These are phyloP conservation scores for Chlorokybus atmophyticus DNA, from an alignment of 139 green algal species.

Conservation along the genomic window DNA sequence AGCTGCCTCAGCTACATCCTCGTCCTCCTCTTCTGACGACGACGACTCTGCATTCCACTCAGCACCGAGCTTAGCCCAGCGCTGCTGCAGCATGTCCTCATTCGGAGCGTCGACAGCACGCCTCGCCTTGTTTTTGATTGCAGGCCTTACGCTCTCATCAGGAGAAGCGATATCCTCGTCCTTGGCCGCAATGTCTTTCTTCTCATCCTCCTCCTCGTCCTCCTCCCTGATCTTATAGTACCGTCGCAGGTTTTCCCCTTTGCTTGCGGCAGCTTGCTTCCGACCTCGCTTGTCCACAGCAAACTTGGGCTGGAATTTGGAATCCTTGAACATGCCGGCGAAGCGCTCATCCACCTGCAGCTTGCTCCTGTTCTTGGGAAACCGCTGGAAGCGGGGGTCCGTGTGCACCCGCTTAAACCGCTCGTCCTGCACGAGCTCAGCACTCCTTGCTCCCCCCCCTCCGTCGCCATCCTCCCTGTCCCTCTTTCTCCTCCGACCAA, in stretches of 20 bases:
- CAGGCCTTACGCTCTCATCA: conserved; percentile 14
- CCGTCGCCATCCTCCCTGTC: too few relatives aligned
- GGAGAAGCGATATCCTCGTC: conserved; percentile 15
- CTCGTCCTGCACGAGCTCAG: conserved; percentile 27
- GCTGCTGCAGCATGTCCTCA: conserved; percentile 8
- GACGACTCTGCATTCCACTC: conserved; percentile 20
- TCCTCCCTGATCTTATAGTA: conserved; percentile 51
- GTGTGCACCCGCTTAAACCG: conserved; percentile 63
- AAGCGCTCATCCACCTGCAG: conserved; percentile 80
- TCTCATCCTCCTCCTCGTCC: conserved; percentile 27
- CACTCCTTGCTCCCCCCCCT: neutral
- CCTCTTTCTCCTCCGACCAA: too few relatives aligned
- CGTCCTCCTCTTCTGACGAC: conserved; percentile 32
- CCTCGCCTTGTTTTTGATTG: neutral
- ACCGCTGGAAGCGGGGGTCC: conserved; percentile 72
- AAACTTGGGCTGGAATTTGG: conserved; percentile 35
- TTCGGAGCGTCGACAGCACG: conserved; percentile 18
- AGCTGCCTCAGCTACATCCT: conserved; percentile 7
- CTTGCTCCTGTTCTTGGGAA: conserved; percentile 51
- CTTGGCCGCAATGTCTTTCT: conserved; percentile 11
- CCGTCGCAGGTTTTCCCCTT: conserved; percentile 40
- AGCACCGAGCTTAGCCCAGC: conserved; percentile 14
- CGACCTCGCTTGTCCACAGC: conserved; percentile 70
- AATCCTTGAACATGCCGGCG: conserved; percentile 72
- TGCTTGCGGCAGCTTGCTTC: conserved; percentile 5